Evolutionary conservation across 768 basidiomycete genomes (phyloP).

Genomic region (Pholiota conissans): DNA sequence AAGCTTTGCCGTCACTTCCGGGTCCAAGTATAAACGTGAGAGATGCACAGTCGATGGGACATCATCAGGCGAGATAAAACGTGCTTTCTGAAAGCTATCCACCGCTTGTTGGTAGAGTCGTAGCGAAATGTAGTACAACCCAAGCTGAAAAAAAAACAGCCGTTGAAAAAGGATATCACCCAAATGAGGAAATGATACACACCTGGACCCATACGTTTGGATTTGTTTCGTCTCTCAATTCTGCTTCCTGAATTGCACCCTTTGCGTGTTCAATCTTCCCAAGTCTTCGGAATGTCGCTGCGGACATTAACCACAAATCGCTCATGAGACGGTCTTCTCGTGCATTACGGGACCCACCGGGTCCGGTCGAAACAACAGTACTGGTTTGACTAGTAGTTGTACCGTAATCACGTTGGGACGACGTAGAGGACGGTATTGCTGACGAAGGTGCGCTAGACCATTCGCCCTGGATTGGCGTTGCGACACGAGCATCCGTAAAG

Average conservation of each 20-base stretch:
- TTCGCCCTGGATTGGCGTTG: conserved; percentile 7
- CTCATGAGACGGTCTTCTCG: conserved; percentile 73
- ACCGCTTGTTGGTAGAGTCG: conserved; percentile 62
- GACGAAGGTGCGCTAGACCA: neutral
- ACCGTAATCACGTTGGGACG: conserved; percentile 1
- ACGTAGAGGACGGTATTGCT: neutral
- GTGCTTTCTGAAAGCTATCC: conserved; percentile 80
- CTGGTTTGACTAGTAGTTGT: conserved; percentile 14
- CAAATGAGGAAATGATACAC: conserved; percentile 17
- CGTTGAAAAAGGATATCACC: neutral
- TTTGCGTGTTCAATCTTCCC: conserved; percentile 90
- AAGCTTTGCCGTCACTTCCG: conserved; percentile 21
- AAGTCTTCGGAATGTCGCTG: conserved; percentile 88
- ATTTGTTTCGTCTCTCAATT: conserved; percentile 83
- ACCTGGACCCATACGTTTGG: conserved; percentile 96
- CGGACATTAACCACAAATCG: conserved; percentile 91
- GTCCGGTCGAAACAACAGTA: conserved; percentile 34
- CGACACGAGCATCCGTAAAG: neutral
- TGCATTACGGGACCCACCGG: conserved; percentile 38
- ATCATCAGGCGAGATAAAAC: conserved; percentile 84
- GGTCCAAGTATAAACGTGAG: conserved; percentile 67
- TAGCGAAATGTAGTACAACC: conserved; percentile 67
- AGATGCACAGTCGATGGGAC: conserved; percentile 79
- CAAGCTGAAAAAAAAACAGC: conserved; percentile 49
- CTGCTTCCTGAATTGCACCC: conserved; percentile 93